Percentiles rank a stretch among this genome's conserved stretches.
These are phyloP conservation scores for Serendipita vermifera DNA, from an alignment of 768 basidiomycete species.

Conservation along the genomic window DNA sequence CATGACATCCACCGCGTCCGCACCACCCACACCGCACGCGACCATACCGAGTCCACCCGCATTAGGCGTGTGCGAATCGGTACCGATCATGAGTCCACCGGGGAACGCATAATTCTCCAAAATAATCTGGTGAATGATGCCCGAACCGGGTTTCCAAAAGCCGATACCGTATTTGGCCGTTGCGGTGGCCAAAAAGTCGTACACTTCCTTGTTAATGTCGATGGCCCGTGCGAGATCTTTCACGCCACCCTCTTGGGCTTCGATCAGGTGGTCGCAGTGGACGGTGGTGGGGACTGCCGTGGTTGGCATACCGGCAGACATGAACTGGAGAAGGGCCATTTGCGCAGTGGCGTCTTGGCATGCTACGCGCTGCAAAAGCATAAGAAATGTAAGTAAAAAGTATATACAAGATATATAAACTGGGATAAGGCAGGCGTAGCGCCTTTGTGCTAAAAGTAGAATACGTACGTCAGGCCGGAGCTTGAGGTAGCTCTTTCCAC, in stretches of 20 bases:
- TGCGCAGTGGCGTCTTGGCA: slow-evolving; percentile 41
- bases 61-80: slow-evolving; percentile 98
- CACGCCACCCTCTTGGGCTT: slow-evolving; percentile 87
- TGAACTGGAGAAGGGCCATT: slow-evolving; percentile 99
- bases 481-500: slow-evolving; percentile 92
- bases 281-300: slow-evolving; percentile 97
- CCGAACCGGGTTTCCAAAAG: slow-evolving; percentile 98
- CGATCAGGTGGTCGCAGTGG: slow-evolving; percentile 98
- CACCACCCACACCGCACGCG: slow-evolving; percentile 98
- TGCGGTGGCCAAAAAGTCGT: slow-evolving; percentile 95
- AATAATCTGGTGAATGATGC: slow-evolving; percentile 99
- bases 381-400: slow-evolving; percentile 21
- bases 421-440: neutral
- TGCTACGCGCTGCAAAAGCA: slow-evolving; percentile 31
- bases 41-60: slow-evolving; percentile 99
- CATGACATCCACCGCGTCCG: slow-evolving; percentile 99
- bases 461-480: slow-evolving; percentile 86
- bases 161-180: slow-evolving; percentile 99
- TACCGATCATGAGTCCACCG: slow-evolving; percentile 98
- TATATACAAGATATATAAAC: slow-evolving; percentile 12
- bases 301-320: slow-evolving; percentile 98
- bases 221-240: slow-evolving; percentile 90
- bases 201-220: slow-evolving; percentile 94
- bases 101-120: slow-evolving; percentile 99
- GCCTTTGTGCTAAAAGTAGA: neutral